These are phyloP conservation scores for Naganishia vaughanmartiniae DNA, from an alignment of 768 basidiomycete genomes.

Conservation along the genomic window DNA sequence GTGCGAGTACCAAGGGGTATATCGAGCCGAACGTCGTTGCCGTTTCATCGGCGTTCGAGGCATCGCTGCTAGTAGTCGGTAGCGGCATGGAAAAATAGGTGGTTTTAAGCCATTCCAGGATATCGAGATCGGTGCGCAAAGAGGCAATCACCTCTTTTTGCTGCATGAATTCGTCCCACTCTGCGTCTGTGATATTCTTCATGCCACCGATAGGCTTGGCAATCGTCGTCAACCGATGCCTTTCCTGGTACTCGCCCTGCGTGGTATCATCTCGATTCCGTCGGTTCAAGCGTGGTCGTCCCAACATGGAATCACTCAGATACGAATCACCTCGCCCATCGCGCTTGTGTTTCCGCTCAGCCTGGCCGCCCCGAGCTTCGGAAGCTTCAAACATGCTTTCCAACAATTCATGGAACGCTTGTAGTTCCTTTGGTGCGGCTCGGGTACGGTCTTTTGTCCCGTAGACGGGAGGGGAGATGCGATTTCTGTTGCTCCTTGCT, in stretches of 20 bases:
- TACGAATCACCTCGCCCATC: conserved; percentile 5
- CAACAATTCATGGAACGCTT: conserved; percentile 22
- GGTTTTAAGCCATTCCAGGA: conserved; percentile 6
- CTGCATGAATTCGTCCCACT: conserved; percentile 16
- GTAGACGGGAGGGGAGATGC: neutral
- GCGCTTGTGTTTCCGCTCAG: neutral
- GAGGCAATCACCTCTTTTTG: conserved; percentile 12
- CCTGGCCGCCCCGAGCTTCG: neutral
- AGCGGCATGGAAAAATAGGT: neutral
- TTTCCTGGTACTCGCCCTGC: neutral
- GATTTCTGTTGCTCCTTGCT: neutral
- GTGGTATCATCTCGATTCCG: neutral
- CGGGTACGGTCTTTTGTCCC: conserved; percentile 16
- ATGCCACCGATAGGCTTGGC: conserved; percentile 10
- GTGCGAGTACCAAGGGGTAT: conserved; percentile 73
- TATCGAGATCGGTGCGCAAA: conserved; percentile 19
- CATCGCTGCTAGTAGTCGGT: neutral
- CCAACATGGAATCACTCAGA: conserved; percentile 3
- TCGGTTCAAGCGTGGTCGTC: neutral
- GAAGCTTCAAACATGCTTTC: conserved; percentile 23
- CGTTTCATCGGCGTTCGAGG: neutral
- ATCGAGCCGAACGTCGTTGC: conserved; percentile 53
- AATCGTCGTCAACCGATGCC: neutral
- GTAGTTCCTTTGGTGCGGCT: conserved; percentile 9
- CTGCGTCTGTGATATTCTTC: conserved; percentile 9